Conservation (phyloP, 768 basidiomycete species). For the Hysterangium stoloniferum region DNA sequence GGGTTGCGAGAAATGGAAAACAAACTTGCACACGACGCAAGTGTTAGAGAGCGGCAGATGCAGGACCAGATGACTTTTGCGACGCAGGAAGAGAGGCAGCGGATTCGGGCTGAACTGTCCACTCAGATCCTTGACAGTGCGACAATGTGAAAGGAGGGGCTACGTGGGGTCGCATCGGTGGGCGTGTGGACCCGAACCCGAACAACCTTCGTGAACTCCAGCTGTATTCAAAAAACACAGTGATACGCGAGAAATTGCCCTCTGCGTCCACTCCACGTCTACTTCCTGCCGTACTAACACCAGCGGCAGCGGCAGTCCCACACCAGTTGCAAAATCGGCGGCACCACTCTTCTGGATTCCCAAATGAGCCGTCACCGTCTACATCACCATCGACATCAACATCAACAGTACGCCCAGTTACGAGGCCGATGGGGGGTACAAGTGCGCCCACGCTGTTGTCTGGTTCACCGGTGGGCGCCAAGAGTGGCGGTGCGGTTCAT, state of each 20-base stretch:
- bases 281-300: not conserved
- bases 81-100: not conserved
- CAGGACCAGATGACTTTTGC: not conserved
- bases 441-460: not conserved
- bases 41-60: not conserved
- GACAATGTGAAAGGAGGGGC: not conserved
- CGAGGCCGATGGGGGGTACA: not conserved
- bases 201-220: not conserved
- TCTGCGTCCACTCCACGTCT: constrained; percentile 1
- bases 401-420: not conserved
- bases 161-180: not conserved
- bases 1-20: not conserved
- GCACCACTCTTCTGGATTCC: no score
- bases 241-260: no score
- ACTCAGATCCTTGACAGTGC: not conserved
- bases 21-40: not conserved
- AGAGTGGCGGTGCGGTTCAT: not conserved
- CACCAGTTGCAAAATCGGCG: no score
- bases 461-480: not conserved
- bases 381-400: not conserved
- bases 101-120: not conserved
- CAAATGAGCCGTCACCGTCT: not conserved
- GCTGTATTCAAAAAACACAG: no score
- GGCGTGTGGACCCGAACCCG: not conserved
- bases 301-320: not conserved